A percentile compares a stretch with the other conserved stretches of the same genome.
These are phyloP conservation scores for Saccharomycopsis oosterbeekiorum DNA, from an alignment of 805 yeast species.

Conservation along the genomic window DNA sequence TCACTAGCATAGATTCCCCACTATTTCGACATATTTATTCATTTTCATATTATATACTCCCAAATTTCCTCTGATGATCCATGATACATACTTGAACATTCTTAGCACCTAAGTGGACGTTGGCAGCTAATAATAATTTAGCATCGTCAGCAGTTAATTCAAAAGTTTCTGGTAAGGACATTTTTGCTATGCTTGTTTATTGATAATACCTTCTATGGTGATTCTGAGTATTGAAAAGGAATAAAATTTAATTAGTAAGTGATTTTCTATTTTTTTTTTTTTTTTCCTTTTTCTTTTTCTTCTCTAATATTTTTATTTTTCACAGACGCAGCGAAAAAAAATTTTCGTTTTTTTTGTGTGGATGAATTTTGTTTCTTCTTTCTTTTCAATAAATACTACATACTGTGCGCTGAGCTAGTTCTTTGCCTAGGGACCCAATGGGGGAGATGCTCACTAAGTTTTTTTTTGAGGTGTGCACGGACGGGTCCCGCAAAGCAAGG, in stretches of 20 bases:
- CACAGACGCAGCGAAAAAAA: neutral
- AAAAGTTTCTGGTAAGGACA: conserved; percentile 83
- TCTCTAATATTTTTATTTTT: neutral
- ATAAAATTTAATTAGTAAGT: neutral
- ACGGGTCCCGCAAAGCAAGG: too few species aligned
- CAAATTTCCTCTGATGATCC: conserved; percentile 6
- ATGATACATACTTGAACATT: conserved; percentile 92
- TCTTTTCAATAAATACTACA: neutral
- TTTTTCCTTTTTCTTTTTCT: neutral
- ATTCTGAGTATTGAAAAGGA: neutral
- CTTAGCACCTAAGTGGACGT: conserved; percentile 98
- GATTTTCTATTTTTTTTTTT: neutral
- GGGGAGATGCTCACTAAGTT: too few species aligned
- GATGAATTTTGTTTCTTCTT: neutral
- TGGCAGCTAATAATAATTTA: conserved; percentile 98
- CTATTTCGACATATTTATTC: neutral
- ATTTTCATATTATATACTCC: neutral
- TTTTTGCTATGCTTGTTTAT: conserved; percentile 26
- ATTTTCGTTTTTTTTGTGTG: neutral
- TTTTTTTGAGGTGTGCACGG: too few species aligned
- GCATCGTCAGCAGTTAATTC: conserved; percentile 97
- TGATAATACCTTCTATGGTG: neutral
- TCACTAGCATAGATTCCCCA: neutral
- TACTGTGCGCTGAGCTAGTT: neutral
- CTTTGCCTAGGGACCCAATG: too few species aligned